Base-by-base conservation (phyloP, 495 filamentous ascomycete genomes). In the Podospora pseudopauciseta region DNA sequence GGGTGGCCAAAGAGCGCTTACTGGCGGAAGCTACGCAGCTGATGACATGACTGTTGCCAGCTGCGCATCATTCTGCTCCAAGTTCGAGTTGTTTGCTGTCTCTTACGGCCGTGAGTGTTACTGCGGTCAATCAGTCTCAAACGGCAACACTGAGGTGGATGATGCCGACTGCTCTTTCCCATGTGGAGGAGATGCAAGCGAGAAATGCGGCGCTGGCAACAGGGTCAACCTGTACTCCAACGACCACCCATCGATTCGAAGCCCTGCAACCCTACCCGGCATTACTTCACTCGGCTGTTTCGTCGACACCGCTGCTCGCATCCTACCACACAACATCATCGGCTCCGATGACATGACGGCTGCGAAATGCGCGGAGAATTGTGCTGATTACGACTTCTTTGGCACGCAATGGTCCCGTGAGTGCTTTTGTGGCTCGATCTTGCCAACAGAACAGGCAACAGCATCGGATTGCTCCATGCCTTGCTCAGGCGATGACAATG, bases 81-180 rank as follows among this genome's bases (percentile, higher is more conserved):
- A 66, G 28, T 87, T 79, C 71, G 80, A 57, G 66, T 88, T 82
- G 76, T 86, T 85, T 72, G 90, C 89, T 63, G 78, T 87, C 19
- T 87, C 92, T 71, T 92, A 90, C 69, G 83, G 81, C 60, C 84
- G 84, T 44, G 87, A 93, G 73, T 91, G 89, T 76, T 90, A 86
- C 75, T 91, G 89, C 76, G 87, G 86, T 34, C 86, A 87, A 70
- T 65, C 61, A 13, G 76, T 81, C 66, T 70, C 71, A 30, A 59
- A 71, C 7, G 78, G 80, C 39, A 80, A 80, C 19, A 74, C 77
- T n/a, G 72, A 75, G 28, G 79, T 79, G 16, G 74, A 76, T n/a
- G 69, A 71, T 7, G 60, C 74, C 28, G 80, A 81, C 16, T 87
- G 86, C 67, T 84, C 76, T 68, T 81, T 83, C 73, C 67, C 77